Evolutionary conservation across 345 rosid genomes (phyloP), one percentile per base, ranked within the genome.

Genomic region (Eucalyptus grandis): DNA sequence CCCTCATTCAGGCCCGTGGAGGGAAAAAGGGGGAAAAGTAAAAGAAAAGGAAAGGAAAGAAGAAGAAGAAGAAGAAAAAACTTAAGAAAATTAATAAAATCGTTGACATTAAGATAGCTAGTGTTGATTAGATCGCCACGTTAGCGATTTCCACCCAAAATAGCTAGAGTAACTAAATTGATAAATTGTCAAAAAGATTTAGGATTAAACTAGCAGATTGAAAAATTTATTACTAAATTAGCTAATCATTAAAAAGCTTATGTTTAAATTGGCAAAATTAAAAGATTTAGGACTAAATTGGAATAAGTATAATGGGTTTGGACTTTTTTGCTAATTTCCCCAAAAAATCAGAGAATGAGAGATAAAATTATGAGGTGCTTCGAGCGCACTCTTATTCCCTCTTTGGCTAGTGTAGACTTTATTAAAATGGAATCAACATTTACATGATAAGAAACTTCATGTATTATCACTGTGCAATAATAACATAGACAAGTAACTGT

Each of bases 71-170:
- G 19, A 60, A n/a, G 8, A 51, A 65, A 5, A 44, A 44, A 8
- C 47, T 7, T n/a, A 4, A n/a, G 9, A n/a, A 65, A 65, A 7
- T 65, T n/a, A 7, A n/a, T n/a, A 30, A 65, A 13, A 65, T 65
- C 2, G 0, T 65, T 6, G 10, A n/a, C 19, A 9, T 6, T n/a
- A n/a, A 8, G 37, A 65, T 5, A 4, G 6, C 4, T n/a, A 4
- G 19, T 9, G 2, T 3, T 65, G 2, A 65, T n/a, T 65, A 65
- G 21, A n/a, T 4, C 2, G 6, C 37, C 8, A 65, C 3, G 5
- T 65, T 16, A 65, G 9, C 2, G 0, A 65, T n/a, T 14, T 65
- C 10, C 3, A 6, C 8, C 17, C 19, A n/a, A 65, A 65, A 65
- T 65, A n/a, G 9, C 21, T 16, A 8, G 9, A 65, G 3, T n/a